A percentile compares a stretch with the other conserved stretches of the same genome.
phyloP scores from a whole-genome alignment of 805 yeast species.

The Metschnikowia hibisci region DNA sequence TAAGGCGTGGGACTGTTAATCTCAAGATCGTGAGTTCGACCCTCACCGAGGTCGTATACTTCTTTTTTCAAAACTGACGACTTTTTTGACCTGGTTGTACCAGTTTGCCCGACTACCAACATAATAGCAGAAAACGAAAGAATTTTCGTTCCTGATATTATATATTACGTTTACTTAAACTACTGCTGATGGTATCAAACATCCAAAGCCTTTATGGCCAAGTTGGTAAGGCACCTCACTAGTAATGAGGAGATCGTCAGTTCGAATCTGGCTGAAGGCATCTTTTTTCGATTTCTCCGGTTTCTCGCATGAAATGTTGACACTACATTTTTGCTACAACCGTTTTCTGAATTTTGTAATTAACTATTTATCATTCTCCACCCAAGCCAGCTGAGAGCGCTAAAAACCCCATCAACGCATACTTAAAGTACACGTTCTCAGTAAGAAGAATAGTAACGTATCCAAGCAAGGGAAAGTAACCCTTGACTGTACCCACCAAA shows the following conservation, averaged over 20 bases:
- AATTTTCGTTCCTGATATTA: too few relatives aligned
- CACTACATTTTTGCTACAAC: neutral
- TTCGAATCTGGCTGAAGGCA: constrained; percentile 19
- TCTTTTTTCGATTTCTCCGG: neutral
- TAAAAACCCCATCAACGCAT: constrained; percentile 68
- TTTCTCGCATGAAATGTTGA: neutral
- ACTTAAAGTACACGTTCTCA: constrained; percentile 81
- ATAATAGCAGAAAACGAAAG: too few relatives aligned
- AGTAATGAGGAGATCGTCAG: constrained; percentile 42
- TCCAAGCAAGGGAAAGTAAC: constrained; percentile 84
- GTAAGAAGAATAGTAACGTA: constrained; percentile 88
- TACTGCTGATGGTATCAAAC: neutral
- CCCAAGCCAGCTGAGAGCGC: constrained; percentile 63
- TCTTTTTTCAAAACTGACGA: too few relatives aligned
- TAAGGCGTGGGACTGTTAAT: constrained; percentile 37
- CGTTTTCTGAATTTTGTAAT: neutral
- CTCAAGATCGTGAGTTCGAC: constrained; percentile 36
- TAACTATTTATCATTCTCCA: constrained; percentile 13
- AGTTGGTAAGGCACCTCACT: constrained; percentile 42
- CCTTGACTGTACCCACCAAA: constrained; percentile 88
- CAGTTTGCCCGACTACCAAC: too few relatives aligned
- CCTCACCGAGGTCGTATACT: constrained; percentile 33
- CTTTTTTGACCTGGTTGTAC: too few relatives aligned
- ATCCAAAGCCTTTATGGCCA: constrained; percentile 31
- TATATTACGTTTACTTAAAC: too few relatives aligned